These are phyloP conservation scores for Pseudogymnoascus sp. DNA, from an alignment of 2,329 filamentous ascomycete genomes.

Conservation along the genomic window DNA sequence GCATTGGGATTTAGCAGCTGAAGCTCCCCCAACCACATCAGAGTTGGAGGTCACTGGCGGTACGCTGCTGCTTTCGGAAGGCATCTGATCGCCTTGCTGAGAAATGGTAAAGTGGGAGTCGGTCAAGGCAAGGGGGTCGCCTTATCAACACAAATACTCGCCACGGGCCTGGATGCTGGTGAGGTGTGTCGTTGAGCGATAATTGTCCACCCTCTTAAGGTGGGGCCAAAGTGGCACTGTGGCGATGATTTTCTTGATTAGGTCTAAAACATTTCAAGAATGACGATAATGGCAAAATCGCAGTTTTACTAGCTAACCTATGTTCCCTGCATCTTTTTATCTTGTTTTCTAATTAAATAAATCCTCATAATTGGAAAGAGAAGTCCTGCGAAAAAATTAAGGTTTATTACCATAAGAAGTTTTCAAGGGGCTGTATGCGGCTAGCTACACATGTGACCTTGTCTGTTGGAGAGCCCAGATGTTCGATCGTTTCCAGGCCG, in stretches of 20 bases:
- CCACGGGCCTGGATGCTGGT: constrained; percentile 6
- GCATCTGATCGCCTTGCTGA: constrained; percentile 13
- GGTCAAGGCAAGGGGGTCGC: not conserved
- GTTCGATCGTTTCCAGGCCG: not conserved
- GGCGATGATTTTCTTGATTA: constrained; percentile 10
- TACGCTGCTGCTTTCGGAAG: constrained; percentile 11
- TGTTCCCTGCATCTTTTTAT: not conserved
- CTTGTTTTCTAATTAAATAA: not conserved
- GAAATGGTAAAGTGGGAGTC: constrained; percentile 7
- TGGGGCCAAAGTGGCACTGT: constrained; percentile 7
- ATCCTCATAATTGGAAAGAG: not conserved
- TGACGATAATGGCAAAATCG: not conserved
- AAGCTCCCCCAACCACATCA: constrained; percentile 2
- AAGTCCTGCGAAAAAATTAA: not conserved
- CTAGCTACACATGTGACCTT: not conserved
- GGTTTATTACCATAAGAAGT: not conserved
- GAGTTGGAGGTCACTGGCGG: constrained; percentile 10
- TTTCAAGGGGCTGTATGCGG: not conserved
- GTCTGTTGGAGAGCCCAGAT: not conserved
- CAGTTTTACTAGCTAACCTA: not conserved
- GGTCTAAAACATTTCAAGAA: constrained; percentile 3
- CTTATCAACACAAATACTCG: constrained; percentile 11
- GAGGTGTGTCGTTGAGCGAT: constrained; percentile 8
- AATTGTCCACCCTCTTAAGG: not conserved
- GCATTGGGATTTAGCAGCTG: not conserved